Conservation (phyloP, 305 asterid species). For the Fraxinus baroniana region DNA sequence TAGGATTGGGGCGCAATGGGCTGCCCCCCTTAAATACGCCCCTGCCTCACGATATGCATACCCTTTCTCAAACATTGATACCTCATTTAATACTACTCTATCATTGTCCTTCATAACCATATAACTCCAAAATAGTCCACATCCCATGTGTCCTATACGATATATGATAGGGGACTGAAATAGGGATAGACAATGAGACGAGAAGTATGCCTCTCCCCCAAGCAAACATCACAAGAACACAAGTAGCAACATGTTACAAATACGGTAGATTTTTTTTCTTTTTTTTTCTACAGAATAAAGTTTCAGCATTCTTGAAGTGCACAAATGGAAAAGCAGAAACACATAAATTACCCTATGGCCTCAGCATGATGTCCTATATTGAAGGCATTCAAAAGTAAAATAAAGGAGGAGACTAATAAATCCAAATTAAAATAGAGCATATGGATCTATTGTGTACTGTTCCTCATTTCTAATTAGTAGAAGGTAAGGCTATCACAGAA, state of each 20-base stretch:
- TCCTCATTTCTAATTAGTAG: neutral
- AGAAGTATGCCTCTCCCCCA: neutral
- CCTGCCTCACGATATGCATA: neutral
- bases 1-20: neutral
- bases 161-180: neutral
- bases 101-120: neutral
- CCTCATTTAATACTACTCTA: neutral
- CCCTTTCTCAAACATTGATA: neutral
- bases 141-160: neutral
- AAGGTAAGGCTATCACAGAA: neutral
- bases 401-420: neutral
- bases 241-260: neutral
- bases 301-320: neutral
- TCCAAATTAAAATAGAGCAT: conserved; percentile 1
- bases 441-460: neutral
- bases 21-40: neutral
- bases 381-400: neutral
- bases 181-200: neutral
- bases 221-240: neutral
- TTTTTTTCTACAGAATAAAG: neutral
- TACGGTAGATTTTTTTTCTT: neutral
- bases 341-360: neutral
- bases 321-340: neutral
- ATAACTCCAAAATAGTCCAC: neutral
- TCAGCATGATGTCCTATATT: neutral